Base-by-base conservation (phyloP, 2,329 filamentous ascomycete species). In the Neonectria punicea region DNA sequence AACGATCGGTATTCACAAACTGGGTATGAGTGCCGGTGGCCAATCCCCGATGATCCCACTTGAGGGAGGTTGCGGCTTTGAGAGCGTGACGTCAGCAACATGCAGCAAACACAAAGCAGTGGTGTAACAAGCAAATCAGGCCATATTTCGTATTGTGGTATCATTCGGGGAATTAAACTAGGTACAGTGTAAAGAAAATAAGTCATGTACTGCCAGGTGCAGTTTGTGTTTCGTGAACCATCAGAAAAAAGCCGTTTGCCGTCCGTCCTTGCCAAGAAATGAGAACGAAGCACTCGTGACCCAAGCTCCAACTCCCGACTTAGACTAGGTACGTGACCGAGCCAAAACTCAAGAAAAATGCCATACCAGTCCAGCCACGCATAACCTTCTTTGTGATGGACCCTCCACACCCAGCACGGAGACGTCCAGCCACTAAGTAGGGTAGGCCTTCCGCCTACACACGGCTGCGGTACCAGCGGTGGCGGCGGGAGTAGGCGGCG, bases 381-480 rank as follows among this genome's bases (percentile, higher is more conserved):
- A 30, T 30, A 30, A 30, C 30, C 8, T 30, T 30, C 8, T 30
- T 30, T 30, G 30, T 10, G 1, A 30, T 7, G 10, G 30, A 30
- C 34, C 16, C 25, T 39, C 56, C 56, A 54, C 22, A 16, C 34
- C 13, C 50, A 46, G 46, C 7, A 60, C 50, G 46, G 30, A 56
- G 14, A 36, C 14, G 6, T 10, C 16, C 25, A 25, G 25, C 22
- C 22, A 22, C 22, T 22, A 22, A 22, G 22, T 22, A 22, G 22
- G 4, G 22, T 25, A 25, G 25, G 25, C 25, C 25, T 25, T 5
- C 25, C n/a, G 41, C 67, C 77, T 78, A 85, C 73, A 84, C 80
- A 54, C 75, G 78, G 66, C 79, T 81, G 63, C 81, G 80, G 66
- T 76, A 76, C 74, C 80, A 81, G 82, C 83, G 84, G 61, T 79